Conservation (phyloP, 805 yeast species). For the Starmerella asiatica region DNA sequence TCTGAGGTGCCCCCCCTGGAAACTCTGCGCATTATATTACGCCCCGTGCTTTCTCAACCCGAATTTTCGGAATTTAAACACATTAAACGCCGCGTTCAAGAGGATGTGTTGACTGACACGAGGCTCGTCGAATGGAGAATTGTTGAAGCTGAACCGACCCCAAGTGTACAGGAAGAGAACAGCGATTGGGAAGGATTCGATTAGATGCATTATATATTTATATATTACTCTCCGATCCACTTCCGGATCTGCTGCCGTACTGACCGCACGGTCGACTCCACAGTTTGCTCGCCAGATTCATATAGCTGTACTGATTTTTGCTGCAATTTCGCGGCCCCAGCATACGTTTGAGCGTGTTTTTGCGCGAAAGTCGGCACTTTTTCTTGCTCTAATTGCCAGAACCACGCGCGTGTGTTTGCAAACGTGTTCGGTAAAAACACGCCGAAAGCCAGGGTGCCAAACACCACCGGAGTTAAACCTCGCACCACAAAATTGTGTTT, state of each 20-base stretch:
- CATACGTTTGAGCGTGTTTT: slow-evolving; percentile 41
- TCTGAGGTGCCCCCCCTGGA: slow-evolving; percentile 33
- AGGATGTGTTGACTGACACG: slow-evolving; percentile 52
- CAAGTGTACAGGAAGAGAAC: slow-evolving; percentile 16
- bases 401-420: slow-evolving; percentile 41
- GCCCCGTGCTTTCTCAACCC: slow-evolving; percentile 46
- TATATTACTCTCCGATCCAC: slow-evolving; percentile 13
- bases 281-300: slow-evolving; percentile 25
- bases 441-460: slow-evolving; percentile 48
- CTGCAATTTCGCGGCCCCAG: slow-evolving; percentile 35
- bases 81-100: slow-evolving; percentile 47
- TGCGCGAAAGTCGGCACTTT: slow-evolving; percentile 50
- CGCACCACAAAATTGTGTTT: slow-evolving; percentile 46
- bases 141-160: neutral
- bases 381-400: slow-evolving; percentile 46
- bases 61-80: slow-evolving; percentile 43
- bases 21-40: slow-evolving; percentile 39
- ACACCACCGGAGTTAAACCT: slow-evolving; percentile 41
- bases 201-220: slow-evolving; percentile 5
- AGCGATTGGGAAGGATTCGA: slow-evolving; percentile 27
- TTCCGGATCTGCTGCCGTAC: slow-evolving; percentile 8
- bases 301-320: slow-evolving; percentile 34
- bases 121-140: slow-evolving; percentile 53
- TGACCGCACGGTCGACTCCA: slow-evolving; percentile 3
- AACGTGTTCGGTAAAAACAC: slow-evolving; percentile 64